Base-by-base conservation (phyloP, 768 basidiomycete genomes). In the Trametes elegans region DNA sequence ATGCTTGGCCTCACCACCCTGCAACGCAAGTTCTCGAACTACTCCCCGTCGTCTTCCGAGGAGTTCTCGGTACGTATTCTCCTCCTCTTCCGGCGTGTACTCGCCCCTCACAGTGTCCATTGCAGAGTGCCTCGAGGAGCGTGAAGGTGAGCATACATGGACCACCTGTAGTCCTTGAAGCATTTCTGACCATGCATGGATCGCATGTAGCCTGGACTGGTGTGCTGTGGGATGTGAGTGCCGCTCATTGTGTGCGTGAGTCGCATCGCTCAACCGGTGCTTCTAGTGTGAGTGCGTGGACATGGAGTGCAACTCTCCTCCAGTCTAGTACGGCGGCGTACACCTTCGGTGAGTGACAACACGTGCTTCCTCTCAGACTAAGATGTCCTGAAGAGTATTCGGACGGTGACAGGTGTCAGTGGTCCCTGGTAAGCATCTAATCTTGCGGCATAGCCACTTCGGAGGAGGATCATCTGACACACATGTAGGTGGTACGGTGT, bases 231-330 rank as follows among this genome's bases (percentile, higher is more conserved):
- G 28, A 79, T 79, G 75, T 76, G 31, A 31, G 72, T 60, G 0
- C 5, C 7, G 3, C 2, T 1, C 18, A 23, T 10, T 9, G 14
- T 1, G 11, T 28, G 3, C 18, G 5, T 14, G 10, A 9, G 26
- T 2, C 13, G 19, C 5, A 2, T 13, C 18, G 3, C 18, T 23
- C 19, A 10, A 6, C 8, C 9, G 2, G 18, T 13, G 29, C 19
- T 2, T 7, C 10, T 10, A 77, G 76, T 48, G 78, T 80, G 7
- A 78, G 78, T 50, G 80, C 80, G 0, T 79, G 78, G 80, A 82
- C 79, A 11, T 81, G 79, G 80, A 79, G 79, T 45, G 79, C 79
- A 1, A 81, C 80, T 0, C 70, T 81, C 13, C 70, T 81, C n/a
- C 78, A 79, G 53, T 79, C 79, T 1, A 76, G 77, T 47, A 79